Conservation (phyloP, 1,284 basidiomycete species). For the Exobasidium rhododendri region DNA sequence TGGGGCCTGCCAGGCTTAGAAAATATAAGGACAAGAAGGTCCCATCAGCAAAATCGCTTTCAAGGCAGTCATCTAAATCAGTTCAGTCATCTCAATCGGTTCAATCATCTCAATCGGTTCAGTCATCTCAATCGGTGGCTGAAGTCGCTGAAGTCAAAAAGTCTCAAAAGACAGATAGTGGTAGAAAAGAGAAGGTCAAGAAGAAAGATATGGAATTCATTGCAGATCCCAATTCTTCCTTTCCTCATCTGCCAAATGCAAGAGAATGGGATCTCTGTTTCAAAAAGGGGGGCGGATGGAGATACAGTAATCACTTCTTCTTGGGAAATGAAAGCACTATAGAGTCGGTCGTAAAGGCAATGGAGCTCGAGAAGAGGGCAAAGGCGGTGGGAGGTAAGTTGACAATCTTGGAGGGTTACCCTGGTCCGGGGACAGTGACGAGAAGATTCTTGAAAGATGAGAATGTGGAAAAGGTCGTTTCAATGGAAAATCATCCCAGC, state of each 20-base stretch:
- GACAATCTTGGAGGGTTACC: slow-evolving; percentile 49
- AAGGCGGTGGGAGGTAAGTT: slow-evolving; percentile 31
- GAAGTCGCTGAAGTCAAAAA: background rate
- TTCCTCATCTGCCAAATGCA: background rate
- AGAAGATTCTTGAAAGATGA: slow-evolving; percentile 35
- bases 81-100: no score
- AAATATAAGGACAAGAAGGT: no score
- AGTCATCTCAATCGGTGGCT: no score
- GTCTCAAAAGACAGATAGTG: background rate
- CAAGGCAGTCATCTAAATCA: no score
- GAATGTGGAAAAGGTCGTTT: slow-evolving; percentile 49
- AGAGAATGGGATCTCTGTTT: background rate
- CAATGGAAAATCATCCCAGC: slow-evolving; percentile 32
- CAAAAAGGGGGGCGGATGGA: background rate
- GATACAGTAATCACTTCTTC: slow-evolving; percentile 32
- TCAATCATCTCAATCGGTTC: no score
- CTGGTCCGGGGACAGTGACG: slow-evolving; percentile 47
- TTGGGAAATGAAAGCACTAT: slow-evolving; percentile 34
- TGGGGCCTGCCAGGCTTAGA: no score
- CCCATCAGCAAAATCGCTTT: no score
- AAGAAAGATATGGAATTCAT: background rate
- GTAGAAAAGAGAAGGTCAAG: background rate
- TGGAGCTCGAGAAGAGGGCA: slow-evolving; percentile 22
- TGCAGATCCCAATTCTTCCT: background rate
- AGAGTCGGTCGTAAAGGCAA: slow-evolving; percentile 22